Evolutionary conservation across 148 eudicot species (phyloP), one percentile per base, ranked within the genome.

Genomic region (Fagopyrum esculentum): DNA sequence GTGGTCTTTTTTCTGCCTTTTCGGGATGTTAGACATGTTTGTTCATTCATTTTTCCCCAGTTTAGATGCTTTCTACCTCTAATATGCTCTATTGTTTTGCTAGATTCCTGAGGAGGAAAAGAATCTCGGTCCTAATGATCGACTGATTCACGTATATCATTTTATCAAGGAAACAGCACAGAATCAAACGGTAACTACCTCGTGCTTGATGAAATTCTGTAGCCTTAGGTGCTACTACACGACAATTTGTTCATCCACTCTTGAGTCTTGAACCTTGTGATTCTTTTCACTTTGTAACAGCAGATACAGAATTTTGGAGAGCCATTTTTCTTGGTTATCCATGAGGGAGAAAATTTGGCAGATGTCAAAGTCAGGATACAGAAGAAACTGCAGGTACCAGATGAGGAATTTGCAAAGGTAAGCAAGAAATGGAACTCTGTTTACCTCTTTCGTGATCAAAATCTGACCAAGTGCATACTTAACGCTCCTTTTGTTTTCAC

Each of bases 91-190:
- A 5, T 30, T 35, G 40, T 35, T 55, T 13, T 76, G 81, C 68
- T 84, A 93, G 98, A 84, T 93, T 84, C 98, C 96, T n/a, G 96
- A 93, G 74, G 98, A 93, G 80, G 96, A 93, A 81, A 89, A 91
- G 84, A 86, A 89, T 77, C 86, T 90, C 72, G 92, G 88, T 60
- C 89, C 89, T 76, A 82, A 89, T 10, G 93, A 91, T 82, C 89
- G 92, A 70, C 79, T 91, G 68, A 89, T 91, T 82, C 96, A 93
- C 76, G 98, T 90, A 45, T 89, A 86, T 80, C 98, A 93, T 81
- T 91, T 93, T 55, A 85, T 85, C 6, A 90, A 91, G 77, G 98
- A 93, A 75, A 85, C 86, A 6, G 81, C 92, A 55, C 98, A 89
- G 81, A 93, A 91, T 63, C 96, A 93, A 80, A 81, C 81, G 85